phyloP scores from a whole-genome alignment of 306 rosid genomes.

The Lathyrus aphaca region DNA sequence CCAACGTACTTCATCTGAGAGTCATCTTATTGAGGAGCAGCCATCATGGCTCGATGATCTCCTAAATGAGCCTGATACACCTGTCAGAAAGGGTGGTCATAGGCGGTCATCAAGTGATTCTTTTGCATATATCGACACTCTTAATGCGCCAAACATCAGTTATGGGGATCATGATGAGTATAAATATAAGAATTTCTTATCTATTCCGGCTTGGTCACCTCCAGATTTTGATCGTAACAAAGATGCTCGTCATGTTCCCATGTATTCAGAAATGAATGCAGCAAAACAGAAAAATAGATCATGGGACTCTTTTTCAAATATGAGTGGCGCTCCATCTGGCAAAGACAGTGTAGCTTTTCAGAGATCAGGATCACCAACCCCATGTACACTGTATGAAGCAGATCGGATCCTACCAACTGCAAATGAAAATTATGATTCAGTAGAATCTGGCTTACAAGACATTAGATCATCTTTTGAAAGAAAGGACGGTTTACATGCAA shows the following conservation, averaged over 20 bases:
- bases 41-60: constrained; percentile 99
- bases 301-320: constrained; percentile 73
- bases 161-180: constrained; percentile 65
- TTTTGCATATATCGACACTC: constrained; percentile 76
- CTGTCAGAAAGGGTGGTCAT: constrained; percentile 89
- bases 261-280: constrained; percentile 59
- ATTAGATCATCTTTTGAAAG: constrained; percentile 60
- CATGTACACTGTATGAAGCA: constrained; percentile 63
- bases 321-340: constrained; percentile 56
- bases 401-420: constrained; percentile 61
- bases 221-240: constrained; percentile 79
- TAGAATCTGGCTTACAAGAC: constrained; percentile 70
- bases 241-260: constrained; percentile 71
- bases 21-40: constrained; percentile 85
- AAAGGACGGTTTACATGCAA: constrained; percentile 67
- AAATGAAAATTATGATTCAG: constrained; percentile 58
- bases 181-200: constrained; percentile 56
- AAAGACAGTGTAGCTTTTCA: constrained; percentile 61
- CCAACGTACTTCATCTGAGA: constrained; percentile 94
- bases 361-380: constrained; percentile 56
- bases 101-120: constrained; percentile 99
- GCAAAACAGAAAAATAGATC: constrained; percentile 71
- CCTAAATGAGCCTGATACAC: constrained; percentile 96
- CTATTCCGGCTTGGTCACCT: constrained; percentile 71
- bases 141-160: constrained; percentile 53